Conservation (phyloP, 768 basidiomycete genomes). For the Russula emetica region DNA sequence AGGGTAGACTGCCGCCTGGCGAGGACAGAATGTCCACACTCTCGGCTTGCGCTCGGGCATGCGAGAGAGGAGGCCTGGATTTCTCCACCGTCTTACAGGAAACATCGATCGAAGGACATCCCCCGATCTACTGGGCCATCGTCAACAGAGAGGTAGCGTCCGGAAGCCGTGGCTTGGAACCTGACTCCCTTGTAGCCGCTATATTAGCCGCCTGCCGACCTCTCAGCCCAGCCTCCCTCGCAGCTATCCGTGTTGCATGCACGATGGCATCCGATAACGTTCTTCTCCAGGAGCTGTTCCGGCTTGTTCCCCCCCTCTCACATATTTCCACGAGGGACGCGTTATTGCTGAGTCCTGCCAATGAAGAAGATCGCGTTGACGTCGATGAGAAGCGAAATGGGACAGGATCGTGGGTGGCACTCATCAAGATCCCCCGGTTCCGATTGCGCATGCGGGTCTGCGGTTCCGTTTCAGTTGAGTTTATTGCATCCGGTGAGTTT, state of each 20-base stretch:
- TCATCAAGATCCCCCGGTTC: conserved; percentile 53
- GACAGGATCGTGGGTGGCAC: conserved; percentile 48
- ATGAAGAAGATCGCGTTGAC: conserved; percentile 51
- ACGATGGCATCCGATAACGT: conserved; percentile 55
- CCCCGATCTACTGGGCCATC: conserved; percentile 71
- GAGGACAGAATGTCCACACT: conserved; percentile 38
- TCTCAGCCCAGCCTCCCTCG: conserved; percentile 32
- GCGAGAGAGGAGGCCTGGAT: conserved; percentile 46
- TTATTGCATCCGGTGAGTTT: conserved; percentile 54
- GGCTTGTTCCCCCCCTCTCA: conserved; percentile 45
- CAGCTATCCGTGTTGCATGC: conserved; percentile 62
- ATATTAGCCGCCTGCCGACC: conserved; percentile 44
- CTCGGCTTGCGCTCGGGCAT: conserved; percentile 60
- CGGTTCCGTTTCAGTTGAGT: conserved; percentile 54
- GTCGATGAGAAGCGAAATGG: conserved; percentile 40
- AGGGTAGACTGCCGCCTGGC: conserved; percentile 3
- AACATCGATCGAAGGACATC: conserved; percentile 56
- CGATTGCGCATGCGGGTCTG: conserved; percentile 66
- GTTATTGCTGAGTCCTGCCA: conserved; percentile 36
- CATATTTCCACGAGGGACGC: conserved; percentile 53
- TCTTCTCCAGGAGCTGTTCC: conserved; percentile 56
- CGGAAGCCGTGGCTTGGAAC: conserved; percentile 28
- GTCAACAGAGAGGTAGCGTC: conserved; percentile 42
- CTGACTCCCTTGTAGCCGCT: conserved; percentile 41
- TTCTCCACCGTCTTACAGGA: conserved; percentile 60